Evolutionary conservation across 352 stramenopile genomes (phyloP).

Genomic region (Phytopythium helicoides): DNA sequence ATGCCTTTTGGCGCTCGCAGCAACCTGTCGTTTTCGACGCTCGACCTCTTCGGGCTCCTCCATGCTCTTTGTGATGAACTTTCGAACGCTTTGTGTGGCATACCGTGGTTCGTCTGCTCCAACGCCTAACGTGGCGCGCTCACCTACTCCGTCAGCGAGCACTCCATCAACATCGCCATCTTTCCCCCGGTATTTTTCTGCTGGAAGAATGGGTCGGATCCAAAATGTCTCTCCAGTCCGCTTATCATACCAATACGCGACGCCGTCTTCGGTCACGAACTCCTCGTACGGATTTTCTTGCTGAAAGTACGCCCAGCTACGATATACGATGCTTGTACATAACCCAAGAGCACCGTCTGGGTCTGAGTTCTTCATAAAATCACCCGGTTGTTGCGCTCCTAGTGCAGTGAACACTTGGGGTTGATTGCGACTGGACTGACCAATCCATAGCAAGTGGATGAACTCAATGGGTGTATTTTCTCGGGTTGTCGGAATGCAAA

Average conservation of each 20-base stretch:
- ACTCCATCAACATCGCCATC: constrained; percentile 82
- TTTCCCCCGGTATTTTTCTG: constrained; percentile 72
- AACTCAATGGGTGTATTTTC: constrained; percentile 92
- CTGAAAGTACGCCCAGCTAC: constrained; percentile 93
- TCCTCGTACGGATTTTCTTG: constrained; percentile 74
- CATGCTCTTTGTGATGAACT: constrained; percentile 86
- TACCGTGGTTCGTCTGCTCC: constrained; percentile 54
- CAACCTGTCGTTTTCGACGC: constrained; percentile 43
- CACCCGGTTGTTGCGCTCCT: constrained; percentile 86
- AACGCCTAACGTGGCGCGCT: constrained; percentile 71
- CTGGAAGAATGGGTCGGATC: constrained; percentile 80
- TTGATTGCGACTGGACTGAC: constrained; percentile 87
- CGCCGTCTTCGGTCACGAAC: constrained; percentile 88
- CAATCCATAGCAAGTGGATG: constrained; percentile 90
- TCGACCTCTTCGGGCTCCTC: constrained; percentile 69
- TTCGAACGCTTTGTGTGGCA: constrained; percentile 68
- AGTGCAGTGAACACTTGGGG: constrained; percentile 89
- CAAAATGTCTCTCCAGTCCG: constrained; percentile 88
- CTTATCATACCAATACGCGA: constrained; percentile 91
- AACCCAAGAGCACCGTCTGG: constrained; percentile 65
- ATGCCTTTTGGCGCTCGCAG: constrained; percentile 61
- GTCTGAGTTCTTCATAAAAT: constrained; percentile 91
- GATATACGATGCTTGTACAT: constrained; percentile 87
- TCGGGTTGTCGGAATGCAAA: constrained; percentile 90
- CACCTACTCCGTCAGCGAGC: constrained; percentile 62